Conservation (phyloP, 2,329 filamentous ascomycete species). For the Fusarium sp. region DNA sequence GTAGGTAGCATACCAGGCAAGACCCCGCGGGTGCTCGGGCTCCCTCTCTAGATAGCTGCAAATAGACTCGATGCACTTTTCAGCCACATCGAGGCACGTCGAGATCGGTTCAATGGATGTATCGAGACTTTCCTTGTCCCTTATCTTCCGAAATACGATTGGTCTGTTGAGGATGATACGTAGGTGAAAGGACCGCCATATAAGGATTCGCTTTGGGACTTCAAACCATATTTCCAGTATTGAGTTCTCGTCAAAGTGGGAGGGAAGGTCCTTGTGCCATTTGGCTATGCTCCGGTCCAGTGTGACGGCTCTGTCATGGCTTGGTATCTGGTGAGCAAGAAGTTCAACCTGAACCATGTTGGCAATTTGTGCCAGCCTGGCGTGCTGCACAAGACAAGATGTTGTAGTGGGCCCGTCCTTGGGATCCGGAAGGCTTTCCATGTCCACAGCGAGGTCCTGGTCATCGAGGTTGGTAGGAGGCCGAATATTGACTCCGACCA, state of each 20-base stretch:
- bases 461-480: constrained; percentile 30
- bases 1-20: constrained; percentile 38
- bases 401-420: constrained; percentile 21
- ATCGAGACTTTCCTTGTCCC: too few species aligned
- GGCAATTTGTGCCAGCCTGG: constrained; percentile 29
- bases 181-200: constrained; percentile 32
- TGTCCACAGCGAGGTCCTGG: constrained; percentile 32
- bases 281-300: too few species aligned
- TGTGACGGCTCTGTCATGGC: background rate
- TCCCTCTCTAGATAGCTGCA: constrained; percentile 17
- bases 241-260: too few species aligned
- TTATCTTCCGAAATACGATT: constrained; percentile 7
- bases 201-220: constrained; percentile 30
- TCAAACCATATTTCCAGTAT: constrained; percentile 13
- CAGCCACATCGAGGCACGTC: too few species aligned
- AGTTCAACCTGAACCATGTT: constrained; percentile 34
- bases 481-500: constrained; percentile 32
- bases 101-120: too few species aligned
- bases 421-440: constrained; percentile 18
- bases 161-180: constrained; percentile 33
- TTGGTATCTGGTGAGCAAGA: constrained; percentile 31
- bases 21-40: constrained; percentile 6
- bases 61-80: constrained; percentile 3
- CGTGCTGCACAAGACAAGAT: constrained; percentile 31
- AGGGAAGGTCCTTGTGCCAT: too few species aligned